These are phyloP conservation scores for Vicia villosa DNA, from an alignment of 306 rosid species.

Conservation along the genomic window DNA sequence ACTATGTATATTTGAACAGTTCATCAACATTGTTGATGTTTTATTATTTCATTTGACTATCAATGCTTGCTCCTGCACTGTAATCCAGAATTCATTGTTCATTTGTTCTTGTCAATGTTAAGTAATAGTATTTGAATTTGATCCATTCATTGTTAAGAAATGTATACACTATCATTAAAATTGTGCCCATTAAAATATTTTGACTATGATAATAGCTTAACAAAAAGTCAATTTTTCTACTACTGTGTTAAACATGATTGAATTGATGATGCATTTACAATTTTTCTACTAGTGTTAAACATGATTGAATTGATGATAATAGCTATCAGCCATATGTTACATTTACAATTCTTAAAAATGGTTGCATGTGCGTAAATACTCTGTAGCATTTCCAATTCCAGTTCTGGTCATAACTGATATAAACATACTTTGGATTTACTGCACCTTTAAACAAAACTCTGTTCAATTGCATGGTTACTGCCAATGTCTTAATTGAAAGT, in stretches of 20 bases:
- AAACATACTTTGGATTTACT: constrained; percentile 3
- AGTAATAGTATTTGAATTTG: constrained; percentile 27
- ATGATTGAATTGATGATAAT: no score
- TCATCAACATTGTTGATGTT: constrained; percentile 7
- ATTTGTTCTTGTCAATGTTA: constrained; percentile 6
- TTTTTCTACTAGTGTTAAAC: no score
- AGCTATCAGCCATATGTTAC: constrained; percentile 7
- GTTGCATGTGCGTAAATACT: background rate
- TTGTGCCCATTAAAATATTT: background rate
- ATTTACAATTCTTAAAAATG: background rate
- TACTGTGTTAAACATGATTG: background rate
- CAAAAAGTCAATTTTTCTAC: constrained; percentile 1
- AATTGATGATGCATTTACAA: constrained; percentile 5
- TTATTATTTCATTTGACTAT: constrained; percentile 20
- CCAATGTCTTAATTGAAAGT: background rate
- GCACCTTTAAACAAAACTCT: background rate
- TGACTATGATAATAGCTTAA: background rate
- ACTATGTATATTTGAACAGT: constrained; percentile 19
- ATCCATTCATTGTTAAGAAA: background rate
- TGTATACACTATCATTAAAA: background rate
- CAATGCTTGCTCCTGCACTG: constrained; percentile 4
- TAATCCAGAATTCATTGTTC: constrained; percentile 8
- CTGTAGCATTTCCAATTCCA: constrained; percentile 10
- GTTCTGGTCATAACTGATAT: background rate
- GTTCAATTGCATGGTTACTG: background rate